Evolutionary conservation across 805 yeast genomes (phyloP), one percentile per base, ranked within the genome.

Genomic region (Novakomyces olei): DNA sequence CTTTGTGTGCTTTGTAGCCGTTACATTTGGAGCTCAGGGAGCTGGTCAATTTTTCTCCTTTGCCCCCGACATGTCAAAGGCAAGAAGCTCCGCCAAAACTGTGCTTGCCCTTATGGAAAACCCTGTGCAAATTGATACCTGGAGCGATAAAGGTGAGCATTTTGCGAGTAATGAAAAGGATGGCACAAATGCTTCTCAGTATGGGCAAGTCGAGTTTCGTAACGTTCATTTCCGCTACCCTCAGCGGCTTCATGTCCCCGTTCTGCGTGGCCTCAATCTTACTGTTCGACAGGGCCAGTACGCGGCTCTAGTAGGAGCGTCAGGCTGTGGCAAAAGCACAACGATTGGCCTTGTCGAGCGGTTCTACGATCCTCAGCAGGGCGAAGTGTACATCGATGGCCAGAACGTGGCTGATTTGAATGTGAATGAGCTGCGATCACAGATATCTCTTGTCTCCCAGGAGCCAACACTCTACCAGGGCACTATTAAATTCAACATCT

Each of bases 261-360:
- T 48, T 14, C 38, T 49, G 7, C 36, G 35, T 2, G 47, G 48
- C 26, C 35, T 48, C 15, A 37, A 40, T 30, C 34, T 48, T 15
- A 26, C 29, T 2, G 37, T 48, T 66, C 80, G 81, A 8, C 74
- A 83, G 5, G 93, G 93, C 5, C 53, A 70, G 43, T 78, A 74
- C 44, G 83, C 80, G 23, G 94, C 93, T 5, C 67, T 80, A 43
- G 93, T 80, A 14, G 94, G 93, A 1, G 72, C 91, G 83, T 3
- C 72, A 77, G 16, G 93, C 8, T 45, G 49, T 24, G 80, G 28
- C 49, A 58, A 4, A 35, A 35, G 40, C 29, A 44, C 47, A 0
- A 58, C 71, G 5, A 57, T 69, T 4, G 74, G 69, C 40, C 47
- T 70, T 17, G 50, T 71, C 24, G 54, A 70, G 39, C 51, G 75